Evolutionary conservation across 257 asterid species (phyloP).

Genomic region (Plantago ovata): DNA sequence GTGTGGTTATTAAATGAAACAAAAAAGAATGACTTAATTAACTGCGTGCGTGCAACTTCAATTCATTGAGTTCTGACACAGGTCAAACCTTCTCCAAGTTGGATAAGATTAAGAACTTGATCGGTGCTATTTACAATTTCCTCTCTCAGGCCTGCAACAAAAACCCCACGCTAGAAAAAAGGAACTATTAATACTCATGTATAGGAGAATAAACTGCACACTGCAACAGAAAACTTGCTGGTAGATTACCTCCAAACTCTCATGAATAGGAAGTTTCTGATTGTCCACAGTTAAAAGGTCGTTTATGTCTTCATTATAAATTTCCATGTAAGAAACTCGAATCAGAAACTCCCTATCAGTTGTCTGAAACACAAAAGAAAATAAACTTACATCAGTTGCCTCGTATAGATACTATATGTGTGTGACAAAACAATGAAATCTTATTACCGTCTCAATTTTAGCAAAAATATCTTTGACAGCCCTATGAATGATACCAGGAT

Average conservation of each 20-base stretch:
- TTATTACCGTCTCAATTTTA: slow-evolving; percentile 60
- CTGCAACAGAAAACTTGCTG: slow-evolving; percentile 9
- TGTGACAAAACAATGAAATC: slow-evolving; percentile 1
- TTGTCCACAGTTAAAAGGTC: slow-evolving; percentile 88
- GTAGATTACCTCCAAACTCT: slow-evolving; percentile 85
- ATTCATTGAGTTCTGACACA: slow-evolving; percentile 18
- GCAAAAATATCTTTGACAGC: slow-evolving; percentile 80
- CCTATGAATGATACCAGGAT: slow-evolving; percentile 81
- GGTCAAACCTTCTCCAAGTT: slow-evolving; percentile 88
- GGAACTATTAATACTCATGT: slow-evolving; percentile 14
- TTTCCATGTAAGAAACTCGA: slow-evolving; percentile 97
- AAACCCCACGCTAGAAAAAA: slow-evolving; percentile 82
- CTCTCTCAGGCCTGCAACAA: slow-evolving; percentile 96
- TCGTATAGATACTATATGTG: slow-evolving; percentile 2
- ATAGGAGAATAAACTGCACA: slow-evolving; percentile 10
- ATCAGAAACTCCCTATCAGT: slow-evolving; percentile 82
- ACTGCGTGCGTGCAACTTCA: slow-evolving; percentile 4
- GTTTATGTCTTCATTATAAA: slow-evolving; percentile 89
- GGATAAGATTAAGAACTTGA: slow-evolving; percentile 82
- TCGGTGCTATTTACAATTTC: slow-evolving; percentile 82
- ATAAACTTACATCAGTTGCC: slow-evolving; percentile 11
- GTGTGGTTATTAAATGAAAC: slow-evolving; percentile 18
- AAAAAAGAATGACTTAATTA: slow-evolving; percentile 10
- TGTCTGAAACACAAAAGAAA: slow-evolving; percentile 38
- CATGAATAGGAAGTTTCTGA: slow-evolving; percentile 94